These are phyloP conservation scores for Leptosphaerulina australis DNA, from an alignment of 2,329 filamentous ascomycete genomes.

Conservation along the genomic window DNA sequence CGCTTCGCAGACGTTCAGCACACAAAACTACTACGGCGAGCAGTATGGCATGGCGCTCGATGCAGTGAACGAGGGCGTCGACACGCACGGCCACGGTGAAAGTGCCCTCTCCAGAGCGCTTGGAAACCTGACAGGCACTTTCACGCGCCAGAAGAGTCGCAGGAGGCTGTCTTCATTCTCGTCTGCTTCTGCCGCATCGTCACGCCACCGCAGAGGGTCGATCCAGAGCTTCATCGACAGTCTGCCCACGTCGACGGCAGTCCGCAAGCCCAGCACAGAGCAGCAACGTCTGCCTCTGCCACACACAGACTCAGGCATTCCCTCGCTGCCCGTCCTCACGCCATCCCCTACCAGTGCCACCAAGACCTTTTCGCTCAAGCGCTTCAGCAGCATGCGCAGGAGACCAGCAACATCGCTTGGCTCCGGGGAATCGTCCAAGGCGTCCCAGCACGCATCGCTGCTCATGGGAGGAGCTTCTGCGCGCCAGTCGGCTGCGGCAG, in stretches of 20 bases:
- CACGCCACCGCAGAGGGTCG: slow-evolving; percentile 37
- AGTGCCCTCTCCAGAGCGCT: slow-evolving; percentile 41
- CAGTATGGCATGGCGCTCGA: slow-evolving; percentile 31
- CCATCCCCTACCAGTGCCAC: slow-evolving; percentile 16
- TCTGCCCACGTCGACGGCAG: slow-evolving; percentile 21
- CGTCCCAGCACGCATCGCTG: slow-evolving; percentile 8
- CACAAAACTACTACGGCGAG: slow-evolving; percentile 34
- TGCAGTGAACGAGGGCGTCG: slow-evolving; percentile 39
- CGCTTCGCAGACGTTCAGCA: slow-evolving; percentile 47
- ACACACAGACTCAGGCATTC: slow-evolving; percentile 45
- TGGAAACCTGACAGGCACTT: slow-evolving; percentile 35
- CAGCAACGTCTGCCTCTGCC: slow-evolving; percentile 34
- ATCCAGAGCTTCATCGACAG: slow-evolving; percentile 37
- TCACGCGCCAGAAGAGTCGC: slow-evolving; percentile 43
- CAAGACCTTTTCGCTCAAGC: slow-evolving; percentile 38
- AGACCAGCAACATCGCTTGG: slow-evolving; percentile 39
- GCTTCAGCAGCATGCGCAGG: slow-evolving; percentile 42
- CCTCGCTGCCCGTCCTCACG: slow-evolving; percentile 22
- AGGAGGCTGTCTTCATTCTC: slow-evolving; percentile 44
- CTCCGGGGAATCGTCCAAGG: slow-evolving; percentile 26
- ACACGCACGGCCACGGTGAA: slow-evolving; percentile 30
- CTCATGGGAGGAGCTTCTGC: slow-evolving; percentile 39
- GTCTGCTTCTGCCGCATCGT: slow-evolving; percentile 27
- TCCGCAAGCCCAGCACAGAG: slow-evolving; percentile 31
- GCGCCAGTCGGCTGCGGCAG: slow-evolving; percentile 44